Conservation (phyloP, 2,329 filamentous ascomycete species). For the Lecanosticta acicola region DNA sequence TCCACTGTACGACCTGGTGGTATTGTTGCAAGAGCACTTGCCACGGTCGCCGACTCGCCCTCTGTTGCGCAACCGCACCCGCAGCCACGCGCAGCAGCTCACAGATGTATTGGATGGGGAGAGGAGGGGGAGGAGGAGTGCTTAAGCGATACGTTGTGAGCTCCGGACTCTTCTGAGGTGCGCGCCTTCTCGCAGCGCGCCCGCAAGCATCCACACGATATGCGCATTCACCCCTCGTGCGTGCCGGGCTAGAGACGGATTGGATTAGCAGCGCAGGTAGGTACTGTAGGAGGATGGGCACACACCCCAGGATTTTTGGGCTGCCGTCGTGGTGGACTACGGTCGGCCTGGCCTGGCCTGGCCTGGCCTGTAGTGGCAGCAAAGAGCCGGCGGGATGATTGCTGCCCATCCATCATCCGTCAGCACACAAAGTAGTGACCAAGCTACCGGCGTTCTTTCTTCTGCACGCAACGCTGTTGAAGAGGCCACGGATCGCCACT, state of each 20-base stretch:
- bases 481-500: too few relatives aligned
- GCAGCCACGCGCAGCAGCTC: too few relatives aligned
- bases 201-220: slow-evolving; percentile 8
- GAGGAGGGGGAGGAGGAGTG: too few relatives aligned
- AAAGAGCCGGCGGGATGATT: neutral
- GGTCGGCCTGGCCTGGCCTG: neutral
- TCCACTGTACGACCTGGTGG: neutral
- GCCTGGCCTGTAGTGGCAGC: too few relatives aligned
- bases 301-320: slow-evolving; percentile 1
- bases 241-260: neutral
- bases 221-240: neutral
- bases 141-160: slow-evolving; percentile 6
- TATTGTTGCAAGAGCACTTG: too few relatives aligned
- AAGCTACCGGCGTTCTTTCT: too few relatives aligned
- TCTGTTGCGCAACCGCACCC: too few relatives aligned
- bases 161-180: slow-evolving; percentile 4
- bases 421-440: too few relatives aligned
- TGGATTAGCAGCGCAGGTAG: neutral
- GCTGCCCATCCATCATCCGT: neutral
- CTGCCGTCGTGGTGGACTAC: neutral
- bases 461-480: slow-evolving; percentile 1
- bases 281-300: too few relatives aligned
- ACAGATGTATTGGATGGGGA: too few relatives aligned
- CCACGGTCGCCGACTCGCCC: too few relatives aligned
- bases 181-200: too few relatives aligned